Evolutionary conservation across 2,329 filamentous ascomycete species (phyloP), one percentile per base, ranked within the genome.

Genomic region (Aureobasidium lini): DNA sequence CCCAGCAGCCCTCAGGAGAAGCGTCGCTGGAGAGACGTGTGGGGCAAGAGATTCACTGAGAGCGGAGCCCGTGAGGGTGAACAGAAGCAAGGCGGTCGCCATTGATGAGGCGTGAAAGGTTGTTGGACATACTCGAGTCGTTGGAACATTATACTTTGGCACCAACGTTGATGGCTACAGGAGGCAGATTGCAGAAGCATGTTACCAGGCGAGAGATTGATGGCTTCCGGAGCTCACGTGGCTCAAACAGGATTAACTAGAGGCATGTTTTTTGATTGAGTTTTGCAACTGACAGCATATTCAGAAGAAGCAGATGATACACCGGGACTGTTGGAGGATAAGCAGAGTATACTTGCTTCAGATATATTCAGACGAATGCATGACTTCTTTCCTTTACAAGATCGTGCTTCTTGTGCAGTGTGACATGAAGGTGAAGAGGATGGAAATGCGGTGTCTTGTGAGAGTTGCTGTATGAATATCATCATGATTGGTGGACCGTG

Each of bases 21-120:
- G 66, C 64, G 66, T 47, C 60, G 66, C 36, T 71, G 70, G 69
- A 66, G 68, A 42, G 68, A 69, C 47, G 66, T 70, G 40, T 71
- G 69, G 69, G 64, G 64, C 50, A 66, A 65, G 34, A 57, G 58
- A 61, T 65, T 59, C 64, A 63, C 61, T 10, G 50, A 53, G 46
- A 46, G 18, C 13, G 50, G 40, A 15, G 28, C 29, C 6, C 34
- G 34, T 8, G 49, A 54, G 16, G 54, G 42, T 48, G 54, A 48
- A 6, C 54, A 57, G 54, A 57, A 57, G 54, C 54, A 47, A 31
- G 43, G 54, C 29, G 52, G 52, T 16, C 52, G 52, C 42, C 52
- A 34, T 16, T 56, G 52, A 56, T 44, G 11, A 28, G 31, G 16
- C 32, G 8, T 15, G 53, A 18, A 42, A n/a, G 43, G 11, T 28